Percentiles rank a stretch among this genome's conserved stretches.
phyloP scores from a whole-genome alignment of 2,329 filamentous ascomycete species.

The Neonectria ditissima region DNA sequence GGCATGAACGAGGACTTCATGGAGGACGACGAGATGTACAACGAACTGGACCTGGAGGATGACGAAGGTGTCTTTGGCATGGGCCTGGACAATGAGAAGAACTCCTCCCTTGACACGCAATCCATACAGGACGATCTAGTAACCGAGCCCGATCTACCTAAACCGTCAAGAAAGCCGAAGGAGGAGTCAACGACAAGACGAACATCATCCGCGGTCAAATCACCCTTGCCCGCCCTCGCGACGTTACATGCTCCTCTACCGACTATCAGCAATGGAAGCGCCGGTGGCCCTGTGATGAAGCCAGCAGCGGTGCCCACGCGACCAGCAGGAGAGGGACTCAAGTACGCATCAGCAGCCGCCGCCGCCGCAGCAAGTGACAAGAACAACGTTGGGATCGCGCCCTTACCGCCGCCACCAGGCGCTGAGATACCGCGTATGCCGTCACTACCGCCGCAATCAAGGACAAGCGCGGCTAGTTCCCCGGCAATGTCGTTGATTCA shows the following conservation, averaged over 20 bases:
- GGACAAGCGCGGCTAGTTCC: slow-evolving; percentile 66
- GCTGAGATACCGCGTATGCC: slow-evolving; percentile 57
- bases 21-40: slow-evolving; percentile 95
- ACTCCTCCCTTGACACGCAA: slow-evolving; percentile 95
- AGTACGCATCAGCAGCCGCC: slow-evolving; percentile 96
- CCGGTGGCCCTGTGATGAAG: slow-evolving; percentile 81
- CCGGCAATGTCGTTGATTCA: slow-evolving; percentile 62
- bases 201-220: slow-evolving; percentile 92
- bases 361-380: slow-evolving; percentile 89
- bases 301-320: slow-evolving; percentile 88
- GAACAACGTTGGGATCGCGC: slow-evolving; percentile 92
- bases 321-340: slow-evolving; percentile 88
- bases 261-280: slow-evolving; percentile 67
- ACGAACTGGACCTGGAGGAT: slow-evolving; percentile 91
- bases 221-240: slow-evolving; percentile 90
- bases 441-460: slow-evolving; percentile 66
- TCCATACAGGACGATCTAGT: slow-evolving; percentile 85
- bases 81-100: slow-evolving; percentile 81
- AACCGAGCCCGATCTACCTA: slow-evolving; percentile 67
- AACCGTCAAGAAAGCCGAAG: slow-evolving; percentile 67
- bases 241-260: slow-evolving; percentile 83
- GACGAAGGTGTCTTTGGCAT: slow-evolving; percentile 92
- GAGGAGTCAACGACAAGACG: slow-evolving; percentile 71
- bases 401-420: slow-evolving; percentile 89
- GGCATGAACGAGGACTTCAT: slow-evolving; percentile 90